A percentile compares a stretch with the other conserved stretches of the same genome.
Evolutionary conservation across 805 yeast genomes (phyloP).

Genomic region (Suhomyces prunicola): DNA sequence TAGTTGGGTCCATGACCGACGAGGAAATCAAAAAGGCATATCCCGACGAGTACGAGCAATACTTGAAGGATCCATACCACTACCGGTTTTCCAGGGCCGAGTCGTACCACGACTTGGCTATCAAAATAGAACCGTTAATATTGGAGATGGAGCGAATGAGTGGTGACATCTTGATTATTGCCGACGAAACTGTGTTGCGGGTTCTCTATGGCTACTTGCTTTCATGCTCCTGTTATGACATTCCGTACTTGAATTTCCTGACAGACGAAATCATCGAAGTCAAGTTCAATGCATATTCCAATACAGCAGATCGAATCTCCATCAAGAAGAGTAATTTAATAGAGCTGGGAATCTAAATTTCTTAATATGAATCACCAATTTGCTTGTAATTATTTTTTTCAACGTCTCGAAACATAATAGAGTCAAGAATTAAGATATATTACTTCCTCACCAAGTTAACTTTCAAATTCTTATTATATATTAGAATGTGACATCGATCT

Average conservation of each 20-base stretch:
- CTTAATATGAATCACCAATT: too few relatives aligned
- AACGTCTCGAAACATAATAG: too few relatives aligned
- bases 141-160: conserved; percentile 91
- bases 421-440: too few relatives aligned
- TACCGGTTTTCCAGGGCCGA: conserved; percentile 90
- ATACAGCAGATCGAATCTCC: conserved; percentile 51
- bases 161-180: conserved; percentile 83
- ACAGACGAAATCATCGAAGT: conserved; percentile 84
- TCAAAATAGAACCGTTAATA: conserved; percentile 87
- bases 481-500: too few relatives aligned
- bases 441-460: too few relatives aligned
- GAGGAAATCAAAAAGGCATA: conserved; percentile 56
- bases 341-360: not conserved
- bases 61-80: conserved; percentile 80
- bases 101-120: conserved; percentile 93
- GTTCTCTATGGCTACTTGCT: conserved; percentile 92
- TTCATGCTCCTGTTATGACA: conserved; percentile 86
- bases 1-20: conserved; percentile 64
- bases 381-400: not conserved
- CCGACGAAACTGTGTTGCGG: conserved; percentile 86
- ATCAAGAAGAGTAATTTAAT: not conserved
- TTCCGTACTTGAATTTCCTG: conserved; percentile 76
- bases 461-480: too few relatives aligned
- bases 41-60: conserved; percentile 69
- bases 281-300: conserved; percentile 80